Percentiles rank a stretch among this genome's conserved stretches.
These are phyloP conservation scores for Ehretia macrophylla DNA, from an alignment of 257 asterid species.

Conservation along the genomic window DNA sequence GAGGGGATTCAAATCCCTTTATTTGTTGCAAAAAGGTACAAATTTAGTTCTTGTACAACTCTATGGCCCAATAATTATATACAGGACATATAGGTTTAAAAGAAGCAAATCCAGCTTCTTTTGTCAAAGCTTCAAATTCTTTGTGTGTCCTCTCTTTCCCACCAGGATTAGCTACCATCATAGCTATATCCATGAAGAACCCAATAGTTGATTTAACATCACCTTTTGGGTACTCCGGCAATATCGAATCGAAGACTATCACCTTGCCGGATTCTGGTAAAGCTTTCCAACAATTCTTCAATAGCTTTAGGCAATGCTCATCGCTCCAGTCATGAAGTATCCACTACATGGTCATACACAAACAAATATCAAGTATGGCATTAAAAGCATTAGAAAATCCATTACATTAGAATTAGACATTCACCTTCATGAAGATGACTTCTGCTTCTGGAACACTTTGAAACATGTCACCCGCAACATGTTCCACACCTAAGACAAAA, in stretches of 20 bases:
- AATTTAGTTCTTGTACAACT: constrained; percentile 22
- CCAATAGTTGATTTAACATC: constrained; percentile 5
- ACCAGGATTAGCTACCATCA: constrained; percentile 10
- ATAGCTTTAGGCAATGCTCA: constrained; percentile 19
- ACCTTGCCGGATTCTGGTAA: constrained; percentile 23
- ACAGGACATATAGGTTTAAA: constrained; percentile 5
- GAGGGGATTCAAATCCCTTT: no score
- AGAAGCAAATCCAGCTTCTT: constrained; percentile 16
- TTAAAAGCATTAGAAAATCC: no score
- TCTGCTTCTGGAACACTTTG: constrained; percentile 14
- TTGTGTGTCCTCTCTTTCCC: constrained; percentile 25
- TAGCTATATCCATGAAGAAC: constrained; percentile 6
- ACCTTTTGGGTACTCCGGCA: constrained; percentile 16
- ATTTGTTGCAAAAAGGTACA: no score
- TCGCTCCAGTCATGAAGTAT: constrained; percentile 29
- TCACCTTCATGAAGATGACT: constrained; percentile 14
- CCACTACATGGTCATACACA: background rate
- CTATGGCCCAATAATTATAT: constrained; percentile 16
- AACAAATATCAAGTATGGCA: background rate
- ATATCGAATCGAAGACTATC: constrained; percentile 14
- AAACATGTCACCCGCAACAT: constrained; percentile 22
- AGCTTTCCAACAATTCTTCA: constrained; percentile 22
- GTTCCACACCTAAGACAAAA: constrained; percentile 19
- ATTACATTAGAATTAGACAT: no score
- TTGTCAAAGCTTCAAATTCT: constrained; percentile 17